A percentile compares a stretch with the other conserved stretches of the same genome.
Evolutionary conservation across 805 yeast species (phyloP).

Genomic region (Yarrowia bubula): DNA sequence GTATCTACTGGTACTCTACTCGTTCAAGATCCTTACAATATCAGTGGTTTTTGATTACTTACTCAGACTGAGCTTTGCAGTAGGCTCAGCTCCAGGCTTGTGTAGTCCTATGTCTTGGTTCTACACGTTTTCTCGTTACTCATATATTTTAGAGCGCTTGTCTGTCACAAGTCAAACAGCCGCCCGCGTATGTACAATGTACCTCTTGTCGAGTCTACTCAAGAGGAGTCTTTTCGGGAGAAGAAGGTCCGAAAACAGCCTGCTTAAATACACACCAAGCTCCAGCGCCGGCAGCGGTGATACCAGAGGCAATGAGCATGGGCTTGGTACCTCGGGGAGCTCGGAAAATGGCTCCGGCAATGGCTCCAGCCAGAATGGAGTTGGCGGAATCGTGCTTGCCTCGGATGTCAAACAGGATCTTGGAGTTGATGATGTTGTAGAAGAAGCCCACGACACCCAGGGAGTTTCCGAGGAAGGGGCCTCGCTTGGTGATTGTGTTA

Average conservation of each 20-base stretch:
- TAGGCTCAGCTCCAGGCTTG: no score
- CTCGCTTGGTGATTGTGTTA: conserved; percentile 90
- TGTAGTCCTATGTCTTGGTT: neutral
- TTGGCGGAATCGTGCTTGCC: conserved; percentile 86
- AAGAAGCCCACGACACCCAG: conserved; percentile 91
- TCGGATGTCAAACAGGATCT: conserved; percentile 67
- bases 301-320: conserved; percentile 79
- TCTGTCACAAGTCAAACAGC: neutral
- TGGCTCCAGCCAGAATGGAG: conserved; percentile 83
- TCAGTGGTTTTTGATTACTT: no score
- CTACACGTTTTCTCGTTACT: conserved; percentile 2
- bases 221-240: conserved; percentile 16
- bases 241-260: conserved; percentile 29
- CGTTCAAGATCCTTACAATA: no score
- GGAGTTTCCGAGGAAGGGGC: conserved; percentile 92
- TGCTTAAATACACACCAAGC: conserved; percentile 84
- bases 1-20: no score
- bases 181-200: conserved; percentile 25
- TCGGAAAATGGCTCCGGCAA: conserved; percentile 89
- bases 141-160: conserved; percentile 7
- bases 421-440: conserved; percentile 79
- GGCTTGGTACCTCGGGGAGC: conserved; percentile 82
- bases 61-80: no score
- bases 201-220: conserved; percentile 23
- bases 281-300: conserved; percentile 88